Evolutionary conservation across 1,139 yeast genomes (phyloP).

Genomic region (Diutina siamensis): DNA sequence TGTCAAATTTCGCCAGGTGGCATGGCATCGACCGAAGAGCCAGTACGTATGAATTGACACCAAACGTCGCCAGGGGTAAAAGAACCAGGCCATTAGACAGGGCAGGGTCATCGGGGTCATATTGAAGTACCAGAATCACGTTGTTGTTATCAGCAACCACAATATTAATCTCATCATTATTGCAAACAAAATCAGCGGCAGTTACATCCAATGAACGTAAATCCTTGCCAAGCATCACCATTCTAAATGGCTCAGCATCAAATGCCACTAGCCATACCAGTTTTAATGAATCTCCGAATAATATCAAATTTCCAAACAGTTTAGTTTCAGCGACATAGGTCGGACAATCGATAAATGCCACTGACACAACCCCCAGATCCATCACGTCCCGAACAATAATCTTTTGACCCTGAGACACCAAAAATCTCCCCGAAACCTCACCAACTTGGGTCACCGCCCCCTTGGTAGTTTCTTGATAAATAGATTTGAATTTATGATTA

Average conservation of each 20-base stretch:
- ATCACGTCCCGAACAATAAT: constrained; percentile 71
- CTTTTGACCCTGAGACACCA: constrained; percentile 85
- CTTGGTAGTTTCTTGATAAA: constrained; percentile 65
- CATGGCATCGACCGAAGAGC: background rate
- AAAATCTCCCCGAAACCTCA: constrained; percentile 74
- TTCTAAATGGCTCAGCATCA: constrained; percentile 89
- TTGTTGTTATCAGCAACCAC: constrained; percentile 62
- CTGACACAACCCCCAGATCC: constrained; percentile 71
- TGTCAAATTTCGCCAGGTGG: background rate
- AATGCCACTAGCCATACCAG: constrained; percentile 81
- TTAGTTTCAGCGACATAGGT: constrained; percentile 73
- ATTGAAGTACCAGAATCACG: constrained; percentile 66
- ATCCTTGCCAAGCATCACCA: constrained; percentile 73
- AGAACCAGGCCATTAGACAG: constrained; percentile 74
- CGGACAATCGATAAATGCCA: constrained; percentile 82
- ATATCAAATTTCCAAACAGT: constrained; percentile 66
- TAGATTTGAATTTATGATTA: constrained; percentile 62
- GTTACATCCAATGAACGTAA: constrained; percentile 47
- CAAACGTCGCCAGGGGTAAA: constrained; percentile 60
- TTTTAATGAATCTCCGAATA: constrained; percentile 73
- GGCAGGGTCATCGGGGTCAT: constrained; percentile 85
- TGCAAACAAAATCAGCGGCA: constrained; percentile 62
- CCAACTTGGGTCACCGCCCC: constrained; percentile 79
- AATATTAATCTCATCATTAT: constrained; percentile 57
- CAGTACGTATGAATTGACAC: constrained; percentile 36